Base-by-base conservation (phyloP, 148 eudicot species). In the Vaccinium corymbosum region DNA sequence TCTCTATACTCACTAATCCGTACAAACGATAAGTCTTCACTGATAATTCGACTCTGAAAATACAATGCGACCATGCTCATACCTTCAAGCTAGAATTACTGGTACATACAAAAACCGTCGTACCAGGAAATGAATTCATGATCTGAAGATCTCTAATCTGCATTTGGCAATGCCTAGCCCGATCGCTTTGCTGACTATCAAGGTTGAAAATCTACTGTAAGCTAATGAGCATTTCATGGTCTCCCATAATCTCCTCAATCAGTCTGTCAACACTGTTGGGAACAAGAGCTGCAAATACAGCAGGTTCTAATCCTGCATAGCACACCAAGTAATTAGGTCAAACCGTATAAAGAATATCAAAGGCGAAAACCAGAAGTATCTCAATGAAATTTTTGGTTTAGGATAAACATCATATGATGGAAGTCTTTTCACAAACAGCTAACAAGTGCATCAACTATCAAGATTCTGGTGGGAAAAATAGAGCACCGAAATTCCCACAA, bases 301-400 rank as follows among this genome's bases (percentile, higher is more conserved):
- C 90, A 79, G 92, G 90, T 89, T 92, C 93, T n/a, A 95, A 62
- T 85, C 91, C 98, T 95, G 93, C 75, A 85, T 53, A 49, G 27
- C 27, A 7, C 12, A 82, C 25, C 38, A 10, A 82, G 35, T 8
- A 22, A 48, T 82, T 25, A 51, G 32, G 75, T 1, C 32, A 29
- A 56, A 72, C 61, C n/a, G 10, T 70, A 14, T 32, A 76, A 76
- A 4, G 8, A 32, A n/a, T 80, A 22, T 59, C 35, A 2, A 27
- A 51, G 38, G n/a, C 14, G 17, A 79, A 7, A 55, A 16, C 12
- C 29, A 10, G 13, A 75, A 50, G 52, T n/a, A 22, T 64, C 71
- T 10, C 66, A 22, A 64, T 11, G 71, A 64, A 64, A 64, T 9
- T 22, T 64, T 15, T 25, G 29, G 29, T 64, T 64, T 32, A n/a